Evolutionary conservation across 2,329 filamentous ascomycete species (phyloP), one percentile per base, ranked within the genome.

Genomic region (Xylariales sp.): DNA sequence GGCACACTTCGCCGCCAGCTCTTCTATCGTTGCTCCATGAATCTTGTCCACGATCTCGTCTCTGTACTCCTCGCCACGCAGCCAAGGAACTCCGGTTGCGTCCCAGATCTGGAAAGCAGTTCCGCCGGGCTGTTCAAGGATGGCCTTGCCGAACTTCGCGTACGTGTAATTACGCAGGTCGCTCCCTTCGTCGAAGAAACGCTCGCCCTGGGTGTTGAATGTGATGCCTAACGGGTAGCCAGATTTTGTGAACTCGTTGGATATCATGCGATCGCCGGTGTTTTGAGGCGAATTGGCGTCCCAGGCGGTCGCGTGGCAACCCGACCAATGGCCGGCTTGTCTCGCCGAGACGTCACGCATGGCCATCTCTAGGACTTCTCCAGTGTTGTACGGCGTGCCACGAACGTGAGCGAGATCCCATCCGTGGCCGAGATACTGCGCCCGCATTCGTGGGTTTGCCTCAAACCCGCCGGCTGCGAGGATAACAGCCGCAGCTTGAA

Each of bases 121-220:
- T 5, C 75, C 68, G 0, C 69, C 68, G 0, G 78, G 76, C 49
- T 85, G 81, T 11, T 63, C 58, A 14, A 84, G 61, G 35, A 86
- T 82, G 8, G 73, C 78, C 11, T 70, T 62, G 1, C 82, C 81
- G 50, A 84, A 82, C 49, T 74, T 74, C 19, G 81, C 82, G 50
- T 85, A 85, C 0, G 81, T 85, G 52, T 77, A 84, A 53, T 85
- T 85, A 3, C 80, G 66, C 48, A 84, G 56, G 49, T 85, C 81
- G 7, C 76, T 51, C 0, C 81, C 82, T 52, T 86, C 82, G 49
- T 85, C 80, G 0, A 85, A 78, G 51, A 85, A 85, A 1, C 82
- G 66, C 31, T 70, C 53, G 0, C 81, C 82, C 1, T 71, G 52
- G 0, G 58, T 56, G 50, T 86, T 85, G 12, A 85, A 43, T 73